Evolutionary conservation across 2,329 filamentous ascomycete species (phyloP).

Genomic region (Penicillium sclerotiorum): DNA sequence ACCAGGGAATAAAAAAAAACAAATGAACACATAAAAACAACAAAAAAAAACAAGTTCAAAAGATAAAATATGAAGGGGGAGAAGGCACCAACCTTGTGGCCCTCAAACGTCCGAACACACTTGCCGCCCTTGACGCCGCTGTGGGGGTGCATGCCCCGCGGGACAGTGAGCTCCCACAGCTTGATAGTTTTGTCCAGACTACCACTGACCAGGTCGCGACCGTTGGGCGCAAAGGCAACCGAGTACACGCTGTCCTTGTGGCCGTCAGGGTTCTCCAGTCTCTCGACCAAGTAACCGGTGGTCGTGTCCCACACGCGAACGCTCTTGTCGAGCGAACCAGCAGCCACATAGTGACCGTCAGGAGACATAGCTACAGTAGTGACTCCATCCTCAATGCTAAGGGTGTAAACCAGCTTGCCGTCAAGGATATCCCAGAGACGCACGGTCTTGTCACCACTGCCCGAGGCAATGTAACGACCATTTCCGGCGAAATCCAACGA

Average conservation of each 20-base stretch:
- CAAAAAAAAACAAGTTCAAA: constrained; percentile 1
- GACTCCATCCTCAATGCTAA: constrained; percentile 94
- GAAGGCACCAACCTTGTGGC: constrained; percentile 73
- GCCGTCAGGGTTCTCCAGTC: constrained; percentile 87
- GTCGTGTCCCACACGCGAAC: constrained; percentile 95
- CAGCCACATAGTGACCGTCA: constrained; percentile 90
- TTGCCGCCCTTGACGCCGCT: constrained; percentile 79
- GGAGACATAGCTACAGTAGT: constrained; percentile 97
- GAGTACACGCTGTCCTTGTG: constrained; percentile 98
- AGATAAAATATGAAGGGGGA: constrained; percentile 10
- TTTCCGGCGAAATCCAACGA: constrained; percentile 93
- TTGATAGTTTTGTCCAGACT: constrained; percentile 98
- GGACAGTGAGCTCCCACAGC: constrained; percentile 91
- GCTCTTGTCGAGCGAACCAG: constrained; percentile 94
- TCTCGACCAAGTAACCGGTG: constrained; percentile 82
- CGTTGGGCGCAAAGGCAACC: constrained; percentile 92
- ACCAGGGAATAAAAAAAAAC: background rate
- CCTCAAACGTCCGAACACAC: constrained; percentile 95
- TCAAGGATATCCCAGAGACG: constrained; percentile 94
- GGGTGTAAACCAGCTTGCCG: constrained; percentile 76
- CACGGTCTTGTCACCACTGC: constrained; percentile 91
- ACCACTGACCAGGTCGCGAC: constrained; percentile 89
- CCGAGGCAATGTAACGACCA: constrained; percentile 90
- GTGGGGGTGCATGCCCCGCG: constrained; percentile 66
- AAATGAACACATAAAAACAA: background rate